These are phyloP conservation scores for Phlegmacium glaucopus DNA, from an alignment of 768 basidiomycete species.

Conservation along the genomic window DNA sequence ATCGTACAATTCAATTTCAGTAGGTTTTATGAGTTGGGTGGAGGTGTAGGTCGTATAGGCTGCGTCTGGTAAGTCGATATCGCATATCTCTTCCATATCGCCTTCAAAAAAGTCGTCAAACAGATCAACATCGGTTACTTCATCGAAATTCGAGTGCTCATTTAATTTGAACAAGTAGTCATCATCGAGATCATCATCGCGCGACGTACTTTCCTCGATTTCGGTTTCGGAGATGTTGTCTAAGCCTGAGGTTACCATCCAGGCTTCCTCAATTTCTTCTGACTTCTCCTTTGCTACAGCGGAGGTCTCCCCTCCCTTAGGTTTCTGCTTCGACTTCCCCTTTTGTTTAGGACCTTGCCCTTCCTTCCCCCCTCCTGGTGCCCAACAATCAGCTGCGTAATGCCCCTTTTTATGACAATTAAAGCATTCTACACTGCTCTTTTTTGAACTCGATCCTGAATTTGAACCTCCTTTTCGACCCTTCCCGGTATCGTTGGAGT, in stretches of 20 bases:
- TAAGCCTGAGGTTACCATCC: not conserved
- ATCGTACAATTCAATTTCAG: conserved; percentile 8
- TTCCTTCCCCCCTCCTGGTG: not conserved
- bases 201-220: no score
- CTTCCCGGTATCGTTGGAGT: no score
- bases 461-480: not conserved
- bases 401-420: not conserved
- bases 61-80: not conserved
- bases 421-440: not conserved
- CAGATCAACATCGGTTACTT: not conserved
- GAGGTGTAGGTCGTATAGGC: not conserved
- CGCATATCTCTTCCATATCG: not conserved
- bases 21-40: not conserved
- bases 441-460: not conserved
- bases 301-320: no score
- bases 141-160: no score
- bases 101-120: not conserved
- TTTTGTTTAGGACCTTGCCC: not conserved
- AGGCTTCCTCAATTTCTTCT: not conserved
- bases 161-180: not conserved
- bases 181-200: not conserved
- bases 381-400: not conserved
- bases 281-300: not conserved
- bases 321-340: not conserved
- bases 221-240: no score